Conservation (phyloP, 139 green algal genomes). For the Zygnema cylindricum region DNA sequence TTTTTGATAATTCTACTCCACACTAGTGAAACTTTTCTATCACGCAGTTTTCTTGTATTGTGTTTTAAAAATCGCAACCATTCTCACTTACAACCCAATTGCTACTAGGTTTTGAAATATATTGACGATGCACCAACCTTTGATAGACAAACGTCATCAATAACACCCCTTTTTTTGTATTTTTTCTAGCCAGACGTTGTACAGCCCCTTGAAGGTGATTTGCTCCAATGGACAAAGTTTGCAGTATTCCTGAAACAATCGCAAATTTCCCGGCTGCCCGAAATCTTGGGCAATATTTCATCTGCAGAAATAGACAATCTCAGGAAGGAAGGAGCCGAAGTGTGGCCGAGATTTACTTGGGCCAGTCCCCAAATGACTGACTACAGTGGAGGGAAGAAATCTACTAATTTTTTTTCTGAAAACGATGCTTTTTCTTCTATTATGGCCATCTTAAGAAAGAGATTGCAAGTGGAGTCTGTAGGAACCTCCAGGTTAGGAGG, state of each 20-base stretch:
- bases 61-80: no score
- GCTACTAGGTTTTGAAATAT: no score
- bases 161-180: no score
- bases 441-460: neutral
- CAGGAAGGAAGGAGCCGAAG: neutral
- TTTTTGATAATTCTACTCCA: no score
- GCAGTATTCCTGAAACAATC: neutral
- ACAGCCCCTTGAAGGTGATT: slow-evolving; percentile 44
- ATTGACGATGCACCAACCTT: no score
- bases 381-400: neutral
- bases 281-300: slow-evolving; percentile 21
- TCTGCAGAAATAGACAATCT: slow-evolving; percentile 13
- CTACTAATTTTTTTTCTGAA: neutral
- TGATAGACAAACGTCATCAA: no score
- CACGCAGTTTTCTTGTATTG: no score
- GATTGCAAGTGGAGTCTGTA: neutral
- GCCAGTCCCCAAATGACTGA: neutral
- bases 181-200: slow-evolving; percentile 29
- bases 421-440: neutral
- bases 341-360: slow-evolving; percentile 36
- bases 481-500: neutral
- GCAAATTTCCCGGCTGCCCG: slow-evolving; percentile 3
- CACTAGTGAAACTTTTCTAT: no score
- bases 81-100: no score
- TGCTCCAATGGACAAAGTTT: slow-evolving; percentile 28